Evolutionary conservation across 768 basidiomycete genomes (phyloP).

Genomic region (Naganishia vaughanmartiniae): DNA sequence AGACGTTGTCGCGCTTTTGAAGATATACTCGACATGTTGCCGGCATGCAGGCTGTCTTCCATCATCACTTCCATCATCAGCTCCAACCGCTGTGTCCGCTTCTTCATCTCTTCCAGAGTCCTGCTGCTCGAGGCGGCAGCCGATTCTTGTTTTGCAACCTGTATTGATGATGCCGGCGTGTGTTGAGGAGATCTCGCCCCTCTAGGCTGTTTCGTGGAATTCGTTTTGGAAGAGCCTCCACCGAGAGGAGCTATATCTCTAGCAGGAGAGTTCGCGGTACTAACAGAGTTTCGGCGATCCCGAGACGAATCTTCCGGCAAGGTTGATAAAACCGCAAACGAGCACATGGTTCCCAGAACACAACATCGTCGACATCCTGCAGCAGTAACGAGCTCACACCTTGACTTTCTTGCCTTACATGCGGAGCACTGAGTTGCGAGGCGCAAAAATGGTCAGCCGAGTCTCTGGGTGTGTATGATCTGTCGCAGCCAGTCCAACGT

Average conservation of each 20-base stretch:
- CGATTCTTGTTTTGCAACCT: neutral
- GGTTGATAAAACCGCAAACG: neutral
- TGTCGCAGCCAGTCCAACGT: neutral
- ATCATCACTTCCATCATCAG: constrained; percentile 15
- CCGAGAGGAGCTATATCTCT: neutral
- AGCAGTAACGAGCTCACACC: neutral
- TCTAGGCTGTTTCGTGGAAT: neutral
- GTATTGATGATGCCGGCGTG: too few relatives aligned
- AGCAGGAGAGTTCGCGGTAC: neutral
- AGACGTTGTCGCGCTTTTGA: neutral
- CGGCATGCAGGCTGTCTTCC: neutral
- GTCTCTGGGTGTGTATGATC: neutral
- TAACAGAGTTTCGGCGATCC: neutral
- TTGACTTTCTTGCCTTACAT: neutral
- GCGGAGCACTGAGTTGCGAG: neutral
- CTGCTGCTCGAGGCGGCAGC: neutral
- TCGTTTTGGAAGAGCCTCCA: neutral
- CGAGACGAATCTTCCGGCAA: neutral
- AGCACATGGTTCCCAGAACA: constrained; percentile 4
- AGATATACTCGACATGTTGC: neutral
- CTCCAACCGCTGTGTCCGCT: neutral
- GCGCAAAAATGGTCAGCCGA: neutral
- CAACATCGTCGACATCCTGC: constrained; percentile 18
- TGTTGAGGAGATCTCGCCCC: neutral
- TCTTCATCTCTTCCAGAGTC: neutral